These are phyloP conservation scores for Ceratocystis harringtonii DNA, from an alignment of 2,329 filamentous ascomycete genomes.

Conservation along the genomic window DNA sequence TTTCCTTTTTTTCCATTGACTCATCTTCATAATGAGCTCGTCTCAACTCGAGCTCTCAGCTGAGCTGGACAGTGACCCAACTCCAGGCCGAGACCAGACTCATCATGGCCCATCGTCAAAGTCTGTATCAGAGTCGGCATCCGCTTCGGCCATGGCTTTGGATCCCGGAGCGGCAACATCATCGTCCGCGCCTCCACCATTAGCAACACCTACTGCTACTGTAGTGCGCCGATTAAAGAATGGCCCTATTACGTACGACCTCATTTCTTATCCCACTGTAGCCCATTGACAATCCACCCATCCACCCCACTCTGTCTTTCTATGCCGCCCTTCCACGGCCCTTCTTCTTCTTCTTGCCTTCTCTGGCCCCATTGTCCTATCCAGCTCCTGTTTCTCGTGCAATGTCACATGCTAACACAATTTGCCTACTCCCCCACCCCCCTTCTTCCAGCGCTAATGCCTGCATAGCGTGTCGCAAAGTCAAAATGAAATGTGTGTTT, in stretches of 20 bases:
- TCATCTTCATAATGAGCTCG: not conserved
- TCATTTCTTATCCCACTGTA: not conserved
- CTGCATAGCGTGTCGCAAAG: slow-evolving; percentile 26
- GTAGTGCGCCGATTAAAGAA: slow-evolving; percentile 13
- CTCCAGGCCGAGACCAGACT: not conserved
- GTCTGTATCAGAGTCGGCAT: not conserved
- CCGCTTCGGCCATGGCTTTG: not conserved
- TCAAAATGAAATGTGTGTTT: slow-evolving; percentile 28
- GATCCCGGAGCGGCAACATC: too few species aligned
- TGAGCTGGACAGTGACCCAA: not conserved
- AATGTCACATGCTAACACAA: not conserved
- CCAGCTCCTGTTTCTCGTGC: not conserved
- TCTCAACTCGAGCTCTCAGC: not conserved
- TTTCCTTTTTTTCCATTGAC: too few species aligned
- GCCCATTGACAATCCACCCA: not conserved
- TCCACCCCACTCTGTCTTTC: not conserved
- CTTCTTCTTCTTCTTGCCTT: not conserved
- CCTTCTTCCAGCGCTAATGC: slow-evolving; percentile 20
- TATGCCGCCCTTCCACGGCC: not conserved
- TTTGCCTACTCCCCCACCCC: not conserved
- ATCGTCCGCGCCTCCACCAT: not conserved
- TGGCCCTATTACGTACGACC: slow-evolving; percentile 16
- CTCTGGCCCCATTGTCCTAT: not conserved
- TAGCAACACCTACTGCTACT: not conserved
- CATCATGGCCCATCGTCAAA: not conserved